phyloP scores from a whole-genome alignment of 305 asterid genomes.

The Vinca major region DNA sequence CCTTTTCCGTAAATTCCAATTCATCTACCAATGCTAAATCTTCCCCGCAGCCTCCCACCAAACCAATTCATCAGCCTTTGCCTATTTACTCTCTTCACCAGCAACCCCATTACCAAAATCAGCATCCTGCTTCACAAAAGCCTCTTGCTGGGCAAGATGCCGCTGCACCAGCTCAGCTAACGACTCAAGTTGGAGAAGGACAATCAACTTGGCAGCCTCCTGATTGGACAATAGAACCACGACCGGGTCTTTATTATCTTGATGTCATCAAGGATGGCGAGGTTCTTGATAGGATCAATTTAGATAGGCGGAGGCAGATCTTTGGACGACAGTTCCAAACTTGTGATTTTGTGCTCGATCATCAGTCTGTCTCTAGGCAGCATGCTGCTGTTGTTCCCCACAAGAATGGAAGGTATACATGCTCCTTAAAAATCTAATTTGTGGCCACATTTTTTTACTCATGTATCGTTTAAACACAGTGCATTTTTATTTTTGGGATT shows the following conservation, averaged over 20 bases:
- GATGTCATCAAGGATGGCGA: conserved; percentile 88
- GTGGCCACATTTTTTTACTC: background rate
- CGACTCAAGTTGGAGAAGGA: conserved; percentile 73
- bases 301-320: conserved; percentile 69
- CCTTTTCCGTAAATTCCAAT: conserved; percentile 54
- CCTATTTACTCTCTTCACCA: conserved; percentile 26
- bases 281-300: conserved; percentile 58
- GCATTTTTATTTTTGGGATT: background rate
- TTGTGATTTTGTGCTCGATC: conserved; percentile 95
- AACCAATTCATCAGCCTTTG: conserved; percentile 21
- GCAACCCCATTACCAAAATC: conserved; percentile 33
- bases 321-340: conserved; percentile 85
- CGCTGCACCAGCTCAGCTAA: conserved; percentile 38
- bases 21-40: conserved; percentile 33
- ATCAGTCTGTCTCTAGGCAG: conserved; percentile 94
- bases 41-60: conserved; percentile 23
- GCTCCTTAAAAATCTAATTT: conserved; percentile 1
- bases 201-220: conserved; percentile 97
- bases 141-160: conserved; percentile 27
- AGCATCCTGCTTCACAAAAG: conserved; percentile 34
- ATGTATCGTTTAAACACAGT: background rate
- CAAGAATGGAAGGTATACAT: conserved; percentile 70
- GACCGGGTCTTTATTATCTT: conserved; percentile 69
- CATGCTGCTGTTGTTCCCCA: conserved; percentile 92
- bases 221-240: conserved; percentile 97